Evolutionary conservation across 768 basidiomycete species (phyloP).

Genomic region (Austroboletus eburneus): DNA sequence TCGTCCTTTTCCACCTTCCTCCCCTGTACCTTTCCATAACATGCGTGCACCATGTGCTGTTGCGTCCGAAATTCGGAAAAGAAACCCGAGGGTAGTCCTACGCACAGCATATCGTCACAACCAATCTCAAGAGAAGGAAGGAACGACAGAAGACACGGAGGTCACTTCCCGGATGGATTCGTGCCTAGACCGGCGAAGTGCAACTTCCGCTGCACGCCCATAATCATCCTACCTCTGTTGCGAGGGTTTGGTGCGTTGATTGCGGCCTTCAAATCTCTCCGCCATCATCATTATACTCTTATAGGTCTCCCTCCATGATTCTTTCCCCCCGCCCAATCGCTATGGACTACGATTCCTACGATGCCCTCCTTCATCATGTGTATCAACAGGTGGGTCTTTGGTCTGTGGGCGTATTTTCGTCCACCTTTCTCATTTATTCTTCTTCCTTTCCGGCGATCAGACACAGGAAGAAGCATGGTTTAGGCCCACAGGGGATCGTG

Average conservation of each 20-base stretch:
- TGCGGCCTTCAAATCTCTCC: background rate
- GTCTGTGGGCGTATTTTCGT: too few relatives aligned
- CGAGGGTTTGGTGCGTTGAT: background rate
- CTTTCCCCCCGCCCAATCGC: too few relatives aligned
- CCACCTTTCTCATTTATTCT: conserved; percentile 53
- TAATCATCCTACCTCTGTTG: background rate
- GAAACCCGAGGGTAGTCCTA: conserved; percentile 3
- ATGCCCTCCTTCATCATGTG: conserved; percentile 75
- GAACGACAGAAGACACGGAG: background rate
- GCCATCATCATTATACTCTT: conserved; percentile 7
- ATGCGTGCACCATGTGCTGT: background rate
- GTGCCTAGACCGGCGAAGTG: conserved; percentile 3
- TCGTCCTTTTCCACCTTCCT: too few relatives aligned
- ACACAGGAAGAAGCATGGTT: conserved; percentile 85
- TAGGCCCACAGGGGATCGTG: conserved; percentile 78
- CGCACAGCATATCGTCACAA: background rate
- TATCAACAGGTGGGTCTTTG: conserved; percentile 57
- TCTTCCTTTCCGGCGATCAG: conserved; percentile 40
- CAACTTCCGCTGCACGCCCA: background rate
- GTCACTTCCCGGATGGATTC: background rate
- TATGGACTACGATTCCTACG: conserved; percentile 67
- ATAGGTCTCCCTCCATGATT: too few relatives aligned
- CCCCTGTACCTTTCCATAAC: conserved; percentile 12
- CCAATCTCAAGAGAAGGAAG: background rate
- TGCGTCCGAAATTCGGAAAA: conserved; percentile 1